These are phyloP conservation scores for Sphagnurus paluster DNA, from an alignment of 1,284 basidiomycete genomes.

Conservation along the genomic window DNA sequence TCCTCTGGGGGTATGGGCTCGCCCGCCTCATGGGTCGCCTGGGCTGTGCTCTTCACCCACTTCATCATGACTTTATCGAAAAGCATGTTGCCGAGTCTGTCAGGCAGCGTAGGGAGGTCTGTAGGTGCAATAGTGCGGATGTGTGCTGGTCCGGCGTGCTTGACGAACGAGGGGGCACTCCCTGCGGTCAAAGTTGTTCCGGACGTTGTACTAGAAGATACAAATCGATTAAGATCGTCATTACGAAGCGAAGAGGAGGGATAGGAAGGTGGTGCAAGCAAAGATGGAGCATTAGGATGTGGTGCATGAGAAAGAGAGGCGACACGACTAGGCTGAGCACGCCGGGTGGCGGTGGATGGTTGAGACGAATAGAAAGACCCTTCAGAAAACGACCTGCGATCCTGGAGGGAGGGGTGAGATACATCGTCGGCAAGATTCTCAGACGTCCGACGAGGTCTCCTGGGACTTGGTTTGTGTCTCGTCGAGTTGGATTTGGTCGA, in stretches of 20 bases:
- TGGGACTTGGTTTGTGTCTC: slow-evolving; percentile 23
- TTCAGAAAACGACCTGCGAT: slow-evolving; percentile 20
- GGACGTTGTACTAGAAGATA: slow-evolving; percentile 79
- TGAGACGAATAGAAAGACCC: slow-evolving; percentile 14
- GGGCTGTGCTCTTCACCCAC: slow-evolving; percentile 72
- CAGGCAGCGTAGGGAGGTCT: slow-evolving; percentile 74
- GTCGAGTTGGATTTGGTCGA: slow-evolving; percentile 29
- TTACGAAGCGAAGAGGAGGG: slow-evolving; percentile 54
- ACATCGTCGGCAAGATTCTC: slow-evolving; percentile 26
- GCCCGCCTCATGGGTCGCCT: slow-evolving; percentile 36
- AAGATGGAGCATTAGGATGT: slow-evolving; percentile 25
- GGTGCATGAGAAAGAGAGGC: slow-evolving; percentile 10
- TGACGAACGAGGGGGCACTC: slow-evolving; percentile 78
- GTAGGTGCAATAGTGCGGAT: slow-evolving; percentile 78
- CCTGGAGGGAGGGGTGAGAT: slow-evolving; percentile 30
- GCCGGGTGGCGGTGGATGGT: slow-evolving; percentile 6
- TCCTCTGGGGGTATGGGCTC: slow-evolving; percentile 43
- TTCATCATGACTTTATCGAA: slow-evolving; percentile 79
- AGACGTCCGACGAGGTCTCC: slow-evolving; percentile 22
- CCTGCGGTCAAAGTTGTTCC: slow-evolving; percentile 72
- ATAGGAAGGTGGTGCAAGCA: slow-evolving; percentile 38
- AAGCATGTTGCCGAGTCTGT: slow-evolving; percentile 83
- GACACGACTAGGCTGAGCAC: slow-evolving; percentile 4
- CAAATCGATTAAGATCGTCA: slow-evolving; percentile 83
- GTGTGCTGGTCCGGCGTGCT: slow-evolving; percentile 77